Percentiles rank a stretch among this genome's conserved stretches.
phyloP scores from a whole-genome alignment of 352 stramenopile genomes.

The Phytophthora pinifolia region DNA sequence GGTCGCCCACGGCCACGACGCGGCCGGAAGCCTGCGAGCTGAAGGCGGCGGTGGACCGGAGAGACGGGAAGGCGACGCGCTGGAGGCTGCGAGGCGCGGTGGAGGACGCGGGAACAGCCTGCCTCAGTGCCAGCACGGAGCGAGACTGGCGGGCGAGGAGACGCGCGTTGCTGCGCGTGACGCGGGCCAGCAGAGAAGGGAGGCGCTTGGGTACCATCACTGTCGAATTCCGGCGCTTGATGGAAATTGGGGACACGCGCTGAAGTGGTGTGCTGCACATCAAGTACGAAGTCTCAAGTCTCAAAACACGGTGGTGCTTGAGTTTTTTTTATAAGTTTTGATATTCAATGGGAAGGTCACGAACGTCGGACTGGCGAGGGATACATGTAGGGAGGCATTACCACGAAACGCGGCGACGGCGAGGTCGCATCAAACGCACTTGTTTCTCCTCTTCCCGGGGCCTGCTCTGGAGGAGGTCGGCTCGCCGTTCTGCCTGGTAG shows the following conservation, averaged over 20 bases:
- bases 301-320: conserved; percentile 11
- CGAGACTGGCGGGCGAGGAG: conserved; percentile 12
- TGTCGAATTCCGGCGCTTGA: conserved; percentile 4
- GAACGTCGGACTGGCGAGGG: conserved; percentile 9
- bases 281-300: conserved; percentile 1
- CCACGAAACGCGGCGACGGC: conserved; percentile 13
- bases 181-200: conserved; percentile 21
- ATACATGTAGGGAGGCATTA: conserved; percentile 16
- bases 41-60: conserved; percentile 10
- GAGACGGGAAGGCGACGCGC: conserved; percentile 8
- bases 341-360: conserved; percentile 17
- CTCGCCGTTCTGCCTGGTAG: background rate
- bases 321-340: background rate
- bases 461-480: background rate
- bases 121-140: conserved; percentile 9
- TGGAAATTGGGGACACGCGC: background rate
- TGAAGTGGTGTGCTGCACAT: conserved; percentile 8
- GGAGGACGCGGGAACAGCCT: conserved; percentile 4
- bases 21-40: conserved; percentile 15
- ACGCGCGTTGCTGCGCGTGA: conserved; percentile 17
- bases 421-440: conserved; percentile 19
- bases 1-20: conserved; percentile 56
- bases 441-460: conserved; percentile 13
- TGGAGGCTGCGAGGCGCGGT: conserved; percentile 7
- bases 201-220: conserved; percentile 29